phyloP scores from a whole-genome alignment of 495 filamentous ascomycete species.

The Thozetella sp. region DNA sequence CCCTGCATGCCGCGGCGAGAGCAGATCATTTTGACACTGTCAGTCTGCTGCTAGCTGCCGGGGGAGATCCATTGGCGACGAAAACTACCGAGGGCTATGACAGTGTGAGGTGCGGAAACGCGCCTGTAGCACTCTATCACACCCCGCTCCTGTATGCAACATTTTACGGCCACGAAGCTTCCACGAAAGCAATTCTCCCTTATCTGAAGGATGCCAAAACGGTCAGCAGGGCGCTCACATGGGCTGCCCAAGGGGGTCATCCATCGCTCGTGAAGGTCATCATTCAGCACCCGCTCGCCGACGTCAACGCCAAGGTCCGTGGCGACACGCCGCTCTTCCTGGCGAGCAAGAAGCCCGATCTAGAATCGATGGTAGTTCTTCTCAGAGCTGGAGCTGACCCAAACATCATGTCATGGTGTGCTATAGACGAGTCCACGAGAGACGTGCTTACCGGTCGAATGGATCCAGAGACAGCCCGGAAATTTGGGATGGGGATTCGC shows the following conservation, averaged over 20 bases:
- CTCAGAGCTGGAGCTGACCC: conserved; percentile 3
- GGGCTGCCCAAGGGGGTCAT: conserved; percentile 16
- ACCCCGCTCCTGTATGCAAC: conserved; percentile 22
- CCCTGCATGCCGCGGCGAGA: conserved; percentile 22
- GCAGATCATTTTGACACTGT: conserved; percentile 17
- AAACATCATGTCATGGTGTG: conserved; percentile 5
- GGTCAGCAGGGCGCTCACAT: conserved; percentile 17
- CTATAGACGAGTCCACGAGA: not conserved
- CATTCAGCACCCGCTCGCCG: conserved; percentile 11
- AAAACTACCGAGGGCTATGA: conserved; percentile 22
- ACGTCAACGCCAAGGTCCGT: not conserved
- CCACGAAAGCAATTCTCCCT: conserved; percentile 22
- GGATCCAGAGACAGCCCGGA: not conserved
- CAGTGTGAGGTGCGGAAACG: not conserved
- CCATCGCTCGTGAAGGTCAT: conserved; percentile 13
- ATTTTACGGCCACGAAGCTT: conserved; percentile 17
- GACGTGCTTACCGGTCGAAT: not conserved
- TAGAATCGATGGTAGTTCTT: not conserved
- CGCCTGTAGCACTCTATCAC: not conserved
- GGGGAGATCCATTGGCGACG: conserved; percentile 23
- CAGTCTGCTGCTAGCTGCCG: conserved; percentile 21
- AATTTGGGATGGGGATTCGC: not conserved
- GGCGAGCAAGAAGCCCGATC: not conserved
- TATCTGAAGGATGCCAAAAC: conserved; percentile 7
- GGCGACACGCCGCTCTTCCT: not conserved